Base-by-base conservation (phyloP, 768 basidiomycete species). In the Ramaria rubella region DNA sequence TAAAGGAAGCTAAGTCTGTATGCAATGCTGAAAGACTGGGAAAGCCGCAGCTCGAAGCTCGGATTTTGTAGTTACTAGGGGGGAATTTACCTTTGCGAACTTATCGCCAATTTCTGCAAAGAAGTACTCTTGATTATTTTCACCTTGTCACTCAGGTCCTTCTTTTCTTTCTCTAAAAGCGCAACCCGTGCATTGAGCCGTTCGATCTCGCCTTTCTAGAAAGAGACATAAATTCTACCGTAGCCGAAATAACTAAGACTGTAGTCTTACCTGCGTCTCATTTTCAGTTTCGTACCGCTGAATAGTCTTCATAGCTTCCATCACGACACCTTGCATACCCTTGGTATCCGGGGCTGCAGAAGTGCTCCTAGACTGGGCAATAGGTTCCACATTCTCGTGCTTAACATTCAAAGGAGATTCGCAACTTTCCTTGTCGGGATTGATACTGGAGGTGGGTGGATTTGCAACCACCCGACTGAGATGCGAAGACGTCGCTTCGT, bases 281-380 rank as follows among this genome's bases (percentile, higher is more conserved):
- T 33, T 49, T 21, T 56, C 55, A 11, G 43, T 11, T 23, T 56
- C 55, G 29, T 56, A 56, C n/a, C 43, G 43, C 46, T 56, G 55
- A 14, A 56, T 48, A 7, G 55, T 48, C 24, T 56, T 48, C 55
- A 56, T 56, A 17, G 55, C 55, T 27, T 56, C 43, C 55, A 56
- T 31, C 30, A 56, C 45, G 55, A 56, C 44, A 3, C 44, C 46
- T 34, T 56, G 55, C 55, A 56, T 56, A 21, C 55, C 55, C 31
- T 46, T 49, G 14, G 30, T 21, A 45, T 56, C 55, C 7, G 31
- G 30, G 34, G 30, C 17, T 9, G 24, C 17, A 23, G 49, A 51
- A 23, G 14, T 19, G 17, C 49, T 51, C 33, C 49, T 51, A 4
- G 33, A 51, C 12, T 31, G 2, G 8, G 49, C 23, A 14, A n/a